These are phyloP conservation scores for Trichocomaceae sp. DNA, from an alignment of 2,329 filamentous ascomycete species.

Conservation along the genomic window DNA sequence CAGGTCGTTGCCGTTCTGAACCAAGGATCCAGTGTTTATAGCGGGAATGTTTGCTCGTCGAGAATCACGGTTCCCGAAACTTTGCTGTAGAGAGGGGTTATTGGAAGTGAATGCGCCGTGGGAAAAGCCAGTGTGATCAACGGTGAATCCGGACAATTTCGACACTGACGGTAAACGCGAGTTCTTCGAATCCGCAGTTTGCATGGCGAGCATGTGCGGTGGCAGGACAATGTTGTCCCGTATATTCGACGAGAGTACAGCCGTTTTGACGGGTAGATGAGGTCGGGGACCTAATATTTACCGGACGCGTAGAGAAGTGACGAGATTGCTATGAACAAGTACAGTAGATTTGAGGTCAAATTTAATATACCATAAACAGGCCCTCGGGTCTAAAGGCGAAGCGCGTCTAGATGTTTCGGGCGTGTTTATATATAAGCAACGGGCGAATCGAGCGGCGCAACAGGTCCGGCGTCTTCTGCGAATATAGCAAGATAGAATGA, in stretches of 20 bases:
- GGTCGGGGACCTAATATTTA: conserved; percentile 18
- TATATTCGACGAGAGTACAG: conserved; percentile 67
- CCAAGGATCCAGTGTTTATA: conserved; percentile 73
- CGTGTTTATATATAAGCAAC: neutral
- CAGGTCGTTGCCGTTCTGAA: conserved; percentile 62
- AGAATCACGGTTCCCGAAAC: conserved; percentile 80
- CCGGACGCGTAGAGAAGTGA: conserved; percentile 21
- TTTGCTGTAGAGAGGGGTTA: conserved; percentile 58
- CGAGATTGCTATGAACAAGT: neutral
- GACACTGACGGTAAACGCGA: conserved; percentile 66
- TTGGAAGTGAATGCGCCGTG: conserved; percentile 89
- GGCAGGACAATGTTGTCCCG: conserved; percentile 76
- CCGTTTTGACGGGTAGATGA: conserved; percentile 60
- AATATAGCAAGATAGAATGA: neutral
- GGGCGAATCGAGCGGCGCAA: neutral
- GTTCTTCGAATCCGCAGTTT: conserved; percentile 64
- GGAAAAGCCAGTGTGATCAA: conserved; percentile 79
- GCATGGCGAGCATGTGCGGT: conserved; percentile 84
- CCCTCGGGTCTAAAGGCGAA: neutral
- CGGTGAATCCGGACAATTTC: conserved; percentile 66
- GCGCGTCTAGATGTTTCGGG: neutral
- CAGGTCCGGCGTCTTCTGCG: neutral
- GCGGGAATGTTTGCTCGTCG: conserved; percentile 77
- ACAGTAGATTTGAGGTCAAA: neutral
- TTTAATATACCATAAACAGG: neutral